Percentiles rank a stretch among this genome's conserved stretches.
Conservation (phyloP, 495 filamentous ascomycete genomes). For the Trichoderma erinaceum region DNA sequence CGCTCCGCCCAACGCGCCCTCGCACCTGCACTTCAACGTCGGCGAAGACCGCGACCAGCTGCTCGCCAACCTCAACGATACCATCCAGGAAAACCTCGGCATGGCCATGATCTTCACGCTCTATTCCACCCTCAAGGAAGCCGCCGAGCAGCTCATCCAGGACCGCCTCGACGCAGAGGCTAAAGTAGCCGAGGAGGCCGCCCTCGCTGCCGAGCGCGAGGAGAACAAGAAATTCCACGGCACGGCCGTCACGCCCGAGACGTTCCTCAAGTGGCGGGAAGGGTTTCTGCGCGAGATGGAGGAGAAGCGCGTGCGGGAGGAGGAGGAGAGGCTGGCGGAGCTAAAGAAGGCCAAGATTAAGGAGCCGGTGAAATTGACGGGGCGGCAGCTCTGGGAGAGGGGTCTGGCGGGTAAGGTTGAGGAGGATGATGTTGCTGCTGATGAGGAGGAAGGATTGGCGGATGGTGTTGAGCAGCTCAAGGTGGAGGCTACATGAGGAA, state of each 20-base stretch:
- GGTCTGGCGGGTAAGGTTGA: slow-evolving; percentile 70
- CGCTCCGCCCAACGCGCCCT: slow-evolving; percentile 59
- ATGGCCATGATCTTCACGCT: slow-evolving; percentile 99
- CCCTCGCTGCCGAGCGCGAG: slow-evolving; percentile 70
- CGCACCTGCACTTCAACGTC: slow-evolving; percentile 53
- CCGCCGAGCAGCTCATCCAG: slow-evolving; percentile 69
- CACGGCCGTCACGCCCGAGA: slow-evolving; percentile 75
- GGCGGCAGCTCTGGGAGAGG: slow-evolving; percentile 77
- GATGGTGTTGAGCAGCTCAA: slow-evolving; percentile 64
- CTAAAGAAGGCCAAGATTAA: slow-evolving; percentile 66
- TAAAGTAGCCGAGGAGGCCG: slow-evolving; percentile 56
- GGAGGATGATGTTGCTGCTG: slow-evolving; percentile 49
- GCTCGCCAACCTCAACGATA: slow-evolving; percentile 58
- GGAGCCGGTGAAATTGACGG: slow-evolving; percentile 61
- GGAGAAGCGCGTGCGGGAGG: slow-evolving; percentile 54
- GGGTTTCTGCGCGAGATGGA: slow-evolving; percentile 74
- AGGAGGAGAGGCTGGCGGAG: slow-evolving; percentile 67
- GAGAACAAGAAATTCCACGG: slow-evolving; percentile 96
- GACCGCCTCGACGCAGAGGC: slow-evolving; percentile 58
- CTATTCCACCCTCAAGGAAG: slow-evolving; percentile 78
- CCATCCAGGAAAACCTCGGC: slow-evolving; percentile 82
- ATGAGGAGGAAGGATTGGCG: slow-evolving; percentile 35
- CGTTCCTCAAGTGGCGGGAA: slow-evolving; percentile 75
- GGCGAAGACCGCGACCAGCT: slow-evolving; percentile 62
- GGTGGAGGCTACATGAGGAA: slow-evolving; percentile 34